These are phyloP conservation scores for Suaeda aralocaspica DNA, from an alignment of 148 eudicot species.

Conservation along the genomic window DNA sequence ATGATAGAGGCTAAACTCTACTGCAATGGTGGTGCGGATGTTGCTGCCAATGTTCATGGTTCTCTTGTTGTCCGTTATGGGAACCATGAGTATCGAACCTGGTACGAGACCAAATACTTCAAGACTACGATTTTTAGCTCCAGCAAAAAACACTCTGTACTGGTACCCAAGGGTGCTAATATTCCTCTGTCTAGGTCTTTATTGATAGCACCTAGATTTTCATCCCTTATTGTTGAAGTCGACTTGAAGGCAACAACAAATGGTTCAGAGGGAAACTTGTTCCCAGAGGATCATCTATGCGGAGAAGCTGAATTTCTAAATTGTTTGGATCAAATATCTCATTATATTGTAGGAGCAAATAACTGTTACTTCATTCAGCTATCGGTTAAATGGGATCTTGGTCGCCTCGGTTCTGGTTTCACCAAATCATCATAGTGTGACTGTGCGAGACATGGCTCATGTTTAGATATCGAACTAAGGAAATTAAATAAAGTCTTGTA, in stretches of 20 bases:
- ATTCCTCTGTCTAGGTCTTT: not conserved
- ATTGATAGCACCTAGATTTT: not conserved
- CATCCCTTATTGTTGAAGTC: slow-evolving; percentile 3
- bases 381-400: not conserved
- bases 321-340: not conserved
- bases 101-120: slow-evolving; percentile 5
- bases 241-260: not conserved
- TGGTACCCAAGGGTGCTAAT: not conserved
- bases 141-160: not conserved
- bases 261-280: not conserved
- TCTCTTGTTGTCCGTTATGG: not conserved
- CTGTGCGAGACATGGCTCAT: no score
- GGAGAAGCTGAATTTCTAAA: not conserved
- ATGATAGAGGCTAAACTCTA: slow-evolving; percentile 1
- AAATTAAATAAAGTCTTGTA: no score
- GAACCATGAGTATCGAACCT: not conserved
- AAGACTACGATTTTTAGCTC: not conserved
- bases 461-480: no score
- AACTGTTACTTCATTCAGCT: not conserved
- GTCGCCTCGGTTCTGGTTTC: no score
- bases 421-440: no score
- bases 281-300: no score
- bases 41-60: not conserved
- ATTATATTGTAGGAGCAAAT: not conserved
- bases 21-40: not conserved